Percentiles rank a stretch among this genome's conserved stretches.
Evolutionary conservation across 1,139 yeast genomes (phyloP).

Genomic region (Debaryomyces nepalensis): DNA sequence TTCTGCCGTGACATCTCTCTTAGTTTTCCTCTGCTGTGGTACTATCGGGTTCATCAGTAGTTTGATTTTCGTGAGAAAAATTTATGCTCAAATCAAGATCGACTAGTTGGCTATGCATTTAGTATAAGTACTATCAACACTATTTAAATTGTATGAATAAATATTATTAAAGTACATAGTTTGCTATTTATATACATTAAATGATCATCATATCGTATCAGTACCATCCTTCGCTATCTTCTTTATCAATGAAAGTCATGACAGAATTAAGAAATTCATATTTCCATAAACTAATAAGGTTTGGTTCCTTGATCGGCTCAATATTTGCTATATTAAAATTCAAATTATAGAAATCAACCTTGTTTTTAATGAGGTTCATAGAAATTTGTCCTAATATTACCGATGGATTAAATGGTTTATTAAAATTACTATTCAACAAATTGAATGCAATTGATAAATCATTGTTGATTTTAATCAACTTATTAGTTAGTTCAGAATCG

Average conservation of each 20-base stretch:
- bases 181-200: slow-evolving; percentile 2
- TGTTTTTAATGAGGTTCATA: slow-evolving; percentile 28
- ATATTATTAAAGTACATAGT: slow-evolving; percentile 11
- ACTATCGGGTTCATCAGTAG: slow-evolving; percentile 82
- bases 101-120: slow-evolving; percentile 43
- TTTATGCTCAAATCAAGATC: slow-evolving; percentile 84
- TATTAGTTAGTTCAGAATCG: slow-evolving; percentile 31
- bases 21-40: slow-evolving; percentile 85
- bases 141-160: slow-evolving; percentile 7
- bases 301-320: slow-evolving; percentile 14
- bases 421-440: slow-evolving; percentile 36
- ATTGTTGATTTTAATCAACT: slow-evolving; percentile 41
- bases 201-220: slow-evolving; percentile 14
- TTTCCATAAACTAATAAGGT: slow-evolving; percentile 36
- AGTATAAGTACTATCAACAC: background rate
- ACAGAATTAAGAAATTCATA: slow-evolving; percentile 29
- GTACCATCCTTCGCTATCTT: slow-evolving; percentile 45
- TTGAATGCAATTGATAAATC: slow-evolving; percentile 45
- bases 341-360: slow-evolving; percentile 33
- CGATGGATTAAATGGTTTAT: slow-evolving; percentile 18
- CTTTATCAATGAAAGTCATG: slow-evolving; percentile 38
- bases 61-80: slow-evolving; percentile 74
- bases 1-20: slow-evolving; percentile 68
- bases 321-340: slow-evolving; percentile 25
- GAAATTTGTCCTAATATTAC: slow-evolving; percentile 30